Percentiles rank a stretch among this genome's conserved stretches.
Conservation (phyloP, 2,329 filamentous ascomycete species). For the Tolypocladium nubicola region DNA sequence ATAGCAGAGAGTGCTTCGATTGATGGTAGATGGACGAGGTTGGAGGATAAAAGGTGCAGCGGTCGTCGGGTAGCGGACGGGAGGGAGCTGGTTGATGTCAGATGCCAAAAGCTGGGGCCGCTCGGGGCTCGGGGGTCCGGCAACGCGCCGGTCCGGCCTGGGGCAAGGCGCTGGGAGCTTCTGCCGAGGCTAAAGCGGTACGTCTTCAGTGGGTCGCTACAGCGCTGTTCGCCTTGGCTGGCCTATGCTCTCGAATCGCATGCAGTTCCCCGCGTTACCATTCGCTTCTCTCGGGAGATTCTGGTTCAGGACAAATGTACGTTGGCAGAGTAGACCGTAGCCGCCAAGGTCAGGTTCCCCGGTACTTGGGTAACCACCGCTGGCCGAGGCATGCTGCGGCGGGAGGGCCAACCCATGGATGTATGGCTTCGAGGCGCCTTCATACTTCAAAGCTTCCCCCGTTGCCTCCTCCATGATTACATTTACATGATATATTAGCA, state of each 20-base stretch:
- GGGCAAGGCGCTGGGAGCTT: not conserved
- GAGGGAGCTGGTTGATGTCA: not conserved
- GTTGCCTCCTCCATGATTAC: not conserved
- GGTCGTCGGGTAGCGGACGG: not conserved
- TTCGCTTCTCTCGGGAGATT: not conserved
- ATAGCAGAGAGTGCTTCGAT: not conserved
- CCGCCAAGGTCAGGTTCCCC: not conserved
- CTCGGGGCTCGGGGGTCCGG: not conserved
- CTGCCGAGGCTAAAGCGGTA: constrained; percentile 8
- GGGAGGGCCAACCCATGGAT: not conserved
- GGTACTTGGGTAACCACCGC: not conserved
- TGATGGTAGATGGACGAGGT: not conserved
- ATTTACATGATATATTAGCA: no score
- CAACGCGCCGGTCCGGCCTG: not conserved
- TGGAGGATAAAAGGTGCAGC: not conserved
- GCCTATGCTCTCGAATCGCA: not conserved
- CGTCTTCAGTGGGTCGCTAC: not conserved
- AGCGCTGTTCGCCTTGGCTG: no score
- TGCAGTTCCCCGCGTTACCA: not conserved
- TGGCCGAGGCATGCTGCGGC: not conserved
- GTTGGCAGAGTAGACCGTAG: no score
- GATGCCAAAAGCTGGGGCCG: not conserved
- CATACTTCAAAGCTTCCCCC: not conserved
- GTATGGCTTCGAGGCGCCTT: not conserved
- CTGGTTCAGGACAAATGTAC: no score